These are phyloP conservation scores for Rhodotorula sp. DNA, from an alignment of 1,284 basidiomycete species.

Conservation along the genomic window DNA sequence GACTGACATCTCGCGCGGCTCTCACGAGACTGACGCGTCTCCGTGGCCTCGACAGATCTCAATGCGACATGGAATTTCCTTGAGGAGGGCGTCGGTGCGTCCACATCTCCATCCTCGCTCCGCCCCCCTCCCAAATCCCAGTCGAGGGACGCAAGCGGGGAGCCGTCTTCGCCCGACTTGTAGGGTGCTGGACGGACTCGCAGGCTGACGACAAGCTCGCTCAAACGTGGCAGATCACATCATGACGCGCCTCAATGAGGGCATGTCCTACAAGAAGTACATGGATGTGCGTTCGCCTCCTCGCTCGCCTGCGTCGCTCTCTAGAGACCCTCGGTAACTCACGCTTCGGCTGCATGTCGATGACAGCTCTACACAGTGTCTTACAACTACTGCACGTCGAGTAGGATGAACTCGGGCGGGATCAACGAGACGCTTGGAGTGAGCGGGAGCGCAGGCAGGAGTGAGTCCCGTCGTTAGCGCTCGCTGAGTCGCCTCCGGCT, in stretches of 20 bases:
- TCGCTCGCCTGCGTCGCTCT: background rate
- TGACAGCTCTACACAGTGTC: conserved; percentile 58
- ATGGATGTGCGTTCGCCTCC: conserved; percentile 61
- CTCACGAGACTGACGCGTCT: no score
- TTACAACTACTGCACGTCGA: conserved; percentile 94
- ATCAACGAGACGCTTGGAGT: conserved; percentile 54
- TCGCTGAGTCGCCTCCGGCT: no score
- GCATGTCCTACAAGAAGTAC: conserved; percentile 88
- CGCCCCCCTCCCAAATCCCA: conserved; percentile 42
- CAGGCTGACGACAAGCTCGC: no score
- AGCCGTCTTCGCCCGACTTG: background rate
- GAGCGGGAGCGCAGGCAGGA: conserved; percentile 32
- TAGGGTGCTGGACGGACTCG: no score
- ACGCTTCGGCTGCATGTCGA: background rate
- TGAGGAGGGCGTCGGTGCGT: conserved; percentile 66
- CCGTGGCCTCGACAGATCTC: conserved; percentile 55
- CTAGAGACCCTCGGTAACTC: background rate
- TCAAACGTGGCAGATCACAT: conserved; percentile 63
- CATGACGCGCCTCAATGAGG: conserved; percentile 80
- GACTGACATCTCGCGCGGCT: no score
- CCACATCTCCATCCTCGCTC: background rate
- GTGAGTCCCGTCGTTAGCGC: conserved; percentile 32
- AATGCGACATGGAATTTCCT: conserved; percentile 86
- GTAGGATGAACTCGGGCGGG: conserved; percentile 65
- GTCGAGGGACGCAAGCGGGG: conserved; percentile 14